Conservation (phyloP, 108 stramenopile genomes). For the Nannochloropsis salina region DNA sequence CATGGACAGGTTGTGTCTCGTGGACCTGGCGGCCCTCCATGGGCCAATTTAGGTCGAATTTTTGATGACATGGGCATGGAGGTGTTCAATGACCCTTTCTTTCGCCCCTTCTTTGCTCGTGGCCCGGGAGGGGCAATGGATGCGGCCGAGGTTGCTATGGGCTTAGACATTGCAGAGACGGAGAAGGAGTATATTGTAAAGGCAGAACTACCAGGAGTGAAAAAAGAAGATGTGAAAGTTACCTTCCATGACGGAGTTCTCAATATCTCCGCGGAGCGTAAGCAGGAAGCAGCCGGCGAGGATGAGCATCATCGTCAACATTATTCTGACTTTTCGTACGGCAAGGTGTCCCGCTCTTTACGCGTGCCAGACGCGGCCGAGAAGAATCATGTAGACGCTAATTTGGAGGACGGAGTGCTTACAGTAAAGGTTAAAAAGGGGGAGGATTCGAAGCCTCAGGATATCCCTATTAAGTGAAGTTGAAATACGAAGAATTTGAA, state of each 20-base stretch:
- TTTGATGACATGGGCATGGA: slow-evolving; percentile 1
- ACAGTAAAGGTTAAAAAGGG: background rate
- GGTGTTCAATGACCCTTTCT: slow-evolving; percentile 8
- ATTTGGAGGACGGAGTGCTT: background rate
- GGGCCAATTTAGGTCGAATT: background rate
- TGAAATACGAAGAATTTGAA: background rate
- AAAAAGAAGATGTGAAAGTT: slow-evolving; percentile 11
- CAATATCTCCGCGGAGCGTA: background rate
- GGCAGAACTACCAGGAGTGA: background rate
- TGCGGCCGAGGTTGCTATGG: background rate
- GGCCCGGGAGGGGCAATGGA: background rate
- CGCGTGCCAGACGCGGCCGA: slow-evolving; percentile 6
- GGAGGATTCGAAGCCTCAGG: background rate
- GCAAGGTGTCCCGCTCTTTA: background rate
- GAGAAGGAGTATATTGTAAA: background rate
- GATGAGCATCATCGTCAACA: background rate
- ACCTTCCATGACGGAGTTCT: background rate
- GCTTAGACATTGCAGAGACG: slow-evolving; percentile 7
- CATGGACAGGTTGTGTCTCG: background rate
- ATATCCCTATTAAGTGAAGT: background rate
- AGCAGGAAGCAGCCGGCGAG: background rate
- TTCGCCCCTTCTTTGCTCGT: background rate
- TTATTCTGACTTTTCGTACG: background rate
- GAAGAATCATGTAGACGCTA: background rate
- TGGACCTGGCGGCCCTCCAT: background rate